Conservation (phyloP, 192 early-diverging fungal species). For the Phlyctochytrium bullatum region DNA sequence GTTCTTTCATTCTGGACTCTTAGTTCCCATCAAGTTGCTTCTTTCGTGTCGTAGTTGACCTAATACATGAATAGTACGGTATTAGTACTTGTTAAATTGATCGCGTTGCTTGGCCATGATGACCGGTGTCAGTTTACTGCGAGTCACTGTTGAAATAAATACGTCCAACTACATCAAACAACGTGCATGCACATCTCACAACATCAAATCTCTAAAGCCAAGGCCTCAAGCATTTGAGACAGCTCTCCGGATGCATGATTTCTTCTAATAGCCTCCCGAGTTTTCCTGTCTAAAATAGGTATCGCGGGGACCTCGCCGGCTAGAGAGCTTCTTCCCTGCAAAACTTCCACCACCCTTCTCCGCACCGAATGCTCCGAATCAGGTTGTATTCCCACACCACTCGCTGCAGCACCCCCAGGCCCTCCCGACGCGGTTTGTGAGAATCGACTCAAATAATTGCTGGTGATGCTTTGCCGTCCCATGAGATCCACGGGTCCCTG, state of each 20-base stretch:
- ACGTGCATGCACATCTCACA: too few relatives aligned
- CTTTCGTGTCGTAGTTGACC: too few relatives aligned
- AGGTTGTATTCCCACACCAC: not conserved
- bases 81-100: too few relatives aligned
- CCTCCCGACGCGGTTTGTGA: not conserved
- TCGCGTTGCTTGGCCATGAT: not conserved
- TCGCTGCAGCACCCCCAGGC: not conserved
- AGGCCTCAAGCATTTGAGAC: conserved; percentile 26
- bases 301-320: conserved; percentile 1
- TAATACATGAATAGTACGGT: too few relatives aligned
- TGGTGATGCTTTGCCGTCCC: not conserved
- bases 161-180: too few relatives aligned
- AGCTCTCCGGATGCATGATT: conserved; percentile 15
- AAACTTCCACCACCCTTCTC: not conserved
- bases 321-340: not conserved
- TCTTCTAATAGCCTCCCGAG: not conserved
- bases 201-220: conserved; percentile 32
- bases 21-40: too few relatives aligned
- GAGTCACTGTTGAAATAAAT: too few relatives aligned
- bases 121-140: not conserved
- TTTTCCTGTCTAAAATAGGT: not conserved
- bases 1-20: not conserved
- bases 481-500: not conserved
- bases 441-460: not conserved
- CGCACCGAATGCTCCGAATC: not conserved